These are phyloP conservation scores for Patellaria atrata DNA, from an alignment of 495 filamentous ascomycete genomes.

Conservation along the genomic window DNA sequence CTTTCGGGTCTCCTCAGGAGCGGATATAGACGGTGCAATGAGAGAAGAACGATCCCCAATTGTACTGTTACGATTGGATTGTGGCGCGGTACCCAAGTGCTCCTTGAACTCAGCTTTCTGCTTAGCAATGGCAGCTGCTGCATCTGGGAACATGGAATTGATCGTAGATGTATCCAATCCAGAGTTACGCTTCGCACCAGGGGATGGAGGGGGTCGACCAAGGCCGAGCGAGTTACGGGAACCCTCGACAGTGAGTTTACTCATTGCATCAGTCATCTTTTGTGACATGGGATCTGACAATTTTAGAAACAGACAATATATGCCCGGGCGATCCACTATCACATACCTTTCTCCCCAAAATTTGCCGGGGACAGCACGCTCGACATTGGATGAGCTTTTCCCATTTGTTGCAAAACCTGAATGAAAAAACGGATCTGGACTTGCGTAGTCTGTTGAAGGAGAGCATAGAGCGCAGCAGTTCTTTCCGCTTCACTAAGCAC, in stretches of 20 bases:
- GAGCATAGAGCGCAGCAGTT: conserved; percentile 85
- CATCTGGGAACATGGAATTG: conserved; percentile 98
- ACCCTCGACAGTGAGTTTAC: conserved; percentile 72
- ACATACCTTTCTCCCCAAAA: conserved; percentile 80
- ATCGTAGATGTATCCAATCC: conserved; percentile 86
- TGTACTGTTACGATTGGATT: conserved; percentile 86
- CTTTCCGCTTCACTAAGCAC: conserved; percentile 93
- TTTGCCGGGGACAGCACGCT: conserved; percentile 89
- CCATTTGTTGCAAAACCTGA: conserved; percentile 96
- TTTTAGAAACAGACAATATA: conserved; percentile 2
- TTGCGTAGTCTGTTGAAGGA: conserved; percentile 95
- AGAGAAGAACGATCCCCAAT: conserved; percentile 72
- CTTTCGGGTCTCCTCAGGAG: conserved; percentile 31
- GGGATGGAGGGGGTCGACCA: conserved; percentile 61
- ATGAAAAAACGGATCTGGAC: conserved; percentile 99
- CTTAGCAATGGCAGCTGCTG: conserved; percentile 89
- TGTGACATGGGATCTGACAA: conserved; percentile 96
- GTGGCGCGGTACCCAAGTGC: conserved; percentile 76
- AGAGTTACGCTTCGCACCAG: conserved; percentile 75
- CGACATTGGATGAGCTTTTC: conserved; percentile 93
- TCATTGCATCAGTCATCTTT: conserved; percentile 94
- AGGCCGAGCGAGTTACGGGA: conserved; percentile 64
- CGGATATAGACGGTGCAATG: conserved; percentile 63
- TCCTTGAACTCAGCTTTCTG: conserved; percentile 96
- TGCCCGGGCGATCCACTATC: conserved; percentile 1